Evolutionary conservation across 768 basidiomycete genomes (phyloP).

Genomic region (Suillus plorans): DNA sequence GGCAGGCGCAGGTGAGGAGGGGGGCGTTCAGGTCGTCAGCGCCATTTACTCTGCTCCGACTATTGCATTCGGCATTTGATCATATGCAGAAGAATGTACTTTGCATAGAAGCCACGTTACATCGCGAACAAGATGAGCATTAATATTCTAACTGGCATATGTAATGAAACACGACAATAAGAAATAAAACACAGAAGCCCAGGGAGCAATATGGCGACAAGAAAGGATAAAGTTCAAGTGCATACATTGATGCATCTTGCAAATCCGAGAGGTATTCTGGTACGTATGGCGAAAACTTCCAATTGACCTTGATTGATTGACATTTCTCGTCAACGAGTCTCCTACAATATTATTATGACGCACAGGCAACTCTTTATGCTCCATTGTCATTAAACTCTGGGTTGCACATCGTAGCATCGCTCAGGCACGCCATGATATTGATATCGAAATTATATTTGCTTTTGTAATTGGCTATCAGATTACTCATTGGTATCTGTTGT

Average conservation of each 20-base stretch:
- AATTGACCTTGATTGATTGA: neutral
- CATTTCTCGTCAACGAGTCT: neutral
- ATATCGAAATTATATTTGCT: neutral
- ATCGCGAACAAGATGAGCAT: neutral
- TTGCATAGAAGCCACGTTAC: neutral
- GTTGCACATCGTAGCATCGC: neutral
- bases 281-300: neutral
- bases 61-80: conserved; percentile 61
- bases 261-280: neutral
- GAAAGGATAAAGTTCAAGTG: neutral
- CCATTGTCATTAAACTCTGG: neutral
- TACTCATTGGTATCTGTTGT: neutral
- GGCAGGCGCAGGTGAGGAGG: conserved; percentile 67
- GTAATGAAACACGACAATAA: neutral
- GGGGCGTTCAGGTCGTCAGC: conserved; percentile 46
- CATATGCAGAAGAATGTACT: conserved; percentile 10
- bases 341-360: neutral
- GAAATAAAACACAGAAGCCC: neutral
- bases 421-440: neutral
- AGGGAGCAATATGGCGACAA: neutral
- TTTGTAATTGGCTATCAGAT: neutral
- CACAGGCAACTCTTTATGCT: neutral
- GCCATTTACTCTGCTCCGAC: conserved; percentile 62
- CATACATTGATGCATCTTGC: neutral
- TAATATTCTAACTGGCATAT: neutral